These are phyloP conservation scores for Lycium barbarum DNA, from an alignment of 257 asterid species.

Conservation along the genomic window DNA sequence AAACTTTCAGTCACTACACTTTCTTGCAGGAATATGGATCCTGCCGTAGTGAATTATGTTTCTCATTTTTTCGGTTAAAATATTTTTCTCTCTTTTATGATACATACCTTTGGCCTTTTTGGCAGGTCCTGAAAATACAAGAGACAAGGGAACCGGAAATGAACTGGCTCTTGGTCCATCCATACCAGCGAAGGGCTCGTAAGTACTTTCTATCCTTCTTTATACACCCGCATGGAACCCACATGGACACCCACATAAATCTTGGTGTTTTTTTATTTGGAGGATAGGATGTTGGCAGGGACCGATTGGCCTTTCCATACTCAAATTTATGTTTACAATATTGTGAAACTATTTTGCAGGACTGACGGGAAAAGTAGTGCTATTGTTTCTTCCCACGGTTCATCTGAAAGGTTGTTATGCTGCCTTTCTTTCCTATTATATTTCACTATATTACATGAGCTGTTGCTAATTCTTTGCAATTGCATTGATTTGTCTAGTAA, in stretches of 20 bases:
- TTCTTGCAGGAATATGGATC: not conserved
- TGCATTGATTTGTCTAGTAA: not conserved
- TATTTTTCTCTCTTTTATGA: slow-evolving; percentile 29
- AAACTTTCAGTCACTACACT: not conserved
- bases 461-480: not conserved
- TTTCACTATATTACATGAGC: slow-evolving; percentile 22
- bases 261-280: not conserved
- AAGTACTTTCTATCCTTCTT: slow-evolving; percentile 42
- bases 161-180: slow-evolving; percentile 71
- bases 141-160: slow-evolving; percentile 50
- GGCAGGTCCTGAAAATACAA: slow-evolving; percentile 81
- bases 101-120: slow-evolving; percentile 31
- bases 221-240: not conserved
- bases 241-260: not conserved
- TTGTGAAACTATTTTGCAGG: slow-evolving; percentile 50
- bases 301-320: not conserved
- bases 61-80: not conserved
- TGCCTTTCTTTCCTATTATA: slow-evolving; percentile 34
- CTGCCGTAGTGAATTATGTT: slow-evolving; percentile 4
- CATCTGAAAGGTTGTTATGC: slow-evolving; percentile 73
- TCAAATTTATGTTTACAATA: not conserved
- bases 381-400: slow-evolving; percentile 53
- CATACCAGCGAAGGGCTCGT: slow-evolving; percentile 60
- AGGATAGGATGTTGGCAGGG: slow-evolving; percentile 18
- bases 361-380: slow-evolving; percentile 66